Percentiles rank a stretch among this genome's conserved stretches.
phyloP scores from a whole-genome alignment of 768 basidiomycete species.

The Daedalea quercina region DNA sequence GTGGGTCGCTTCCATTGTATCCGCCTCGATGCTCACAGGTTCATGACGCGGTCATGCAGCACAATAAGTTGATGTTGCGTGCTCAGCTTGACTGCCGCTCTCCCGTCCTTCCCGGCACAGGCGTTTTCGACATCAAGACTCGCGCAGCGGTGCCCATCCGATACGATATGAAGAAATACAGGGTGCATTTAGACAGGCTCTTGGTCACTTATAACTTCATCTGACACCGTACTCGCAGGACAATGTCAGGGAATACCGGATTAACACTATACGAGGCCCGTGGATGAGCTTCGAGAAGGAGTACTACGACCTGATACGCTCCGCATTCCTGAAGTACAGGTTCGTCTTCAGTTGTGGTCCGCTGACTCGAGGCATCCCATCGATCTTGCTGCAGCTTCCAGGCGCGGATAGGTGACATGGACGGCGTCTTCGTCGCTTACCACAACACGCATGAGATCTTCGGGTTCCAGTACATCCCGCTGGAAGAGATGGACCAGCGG shows the following conservation, averaged over 20 bases:
- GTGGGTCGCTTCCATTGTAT: slow-evolving; percentile 7
- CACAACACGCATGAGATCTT: slow-evolving; percentile 84
- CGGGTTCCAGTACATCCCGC: slow-evolving; percentile 89
- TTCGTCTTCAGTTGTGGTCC: slow-evolving; percentile 23
- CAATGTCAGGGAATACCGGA: slow-evolving; percentile 74
- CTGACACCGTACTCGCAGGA: slow-evolving; percentile 35
- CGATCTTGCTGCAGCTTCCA: slow-evolving; percentile 57
- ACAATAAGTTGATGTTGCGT: slow-evolving; percentile 74
- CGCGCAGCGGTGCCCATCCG: slow-evolving; percentile 81
- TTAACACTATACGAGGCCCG: slow-evolving; percentile 54
- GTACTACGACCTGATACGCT: slow-evolving; percentile 90
- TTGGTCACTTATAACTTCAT: background rate
- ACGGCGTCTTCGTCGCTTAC: slow-evolving; percentile 84
- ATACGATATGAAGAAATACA: slow-evolving; percentile 77
- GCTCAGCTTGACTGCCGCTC: slow-evolving; percentile 92
- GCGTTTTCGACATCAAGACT: slow-evolving; percentile 96
- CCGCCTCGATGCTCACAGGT: background rate
- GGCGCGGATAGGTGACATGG: slow-evolving; percentile 95
- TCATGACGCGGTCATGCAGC: slow-evolving; percentile 28
- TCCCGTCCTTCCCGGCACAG: slow-evolving; percentile 73
- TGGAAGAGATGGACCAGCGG: slow-evolving; percentile 81
- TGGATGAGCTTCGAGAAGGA: slow-evolving; percentile 86
- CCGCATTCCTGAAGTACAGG: slow-evolving; percentile 94
- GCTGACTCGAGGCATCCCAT: background rate
- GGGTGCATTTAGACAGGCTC: slow-evolving; percentile 32